Evolutionary conservation across 768 basidiomycete genomes (phyloP).

Genomic region (Leucogyrophana mollusca): DNA sequence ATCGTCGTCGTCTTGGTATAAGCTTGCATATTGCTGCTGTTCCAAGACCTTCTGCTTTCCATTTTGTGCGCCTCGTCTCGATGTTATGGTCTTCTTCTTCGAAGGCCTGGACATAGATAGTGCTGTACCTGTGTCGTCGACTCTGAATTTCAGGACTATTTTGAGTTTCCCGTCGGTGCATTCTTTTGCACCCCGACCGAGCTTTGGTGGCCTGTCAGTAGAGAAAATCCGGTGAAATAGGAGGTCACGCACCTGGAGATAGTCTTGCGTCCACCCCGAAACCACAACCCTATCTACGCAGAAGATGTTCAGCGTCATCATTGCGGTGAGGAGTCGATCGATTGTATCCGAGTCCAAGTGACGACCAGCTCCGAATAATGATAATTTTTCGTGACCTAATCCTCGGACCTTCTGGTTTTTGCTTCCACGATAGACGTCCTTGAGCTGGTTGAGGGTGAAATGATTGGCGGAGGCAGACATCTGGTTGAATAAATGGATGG

Average conservation of each 20-base stretch:
- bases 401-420: constrained; percentile 44
- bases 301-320: constrained; percentile 52
- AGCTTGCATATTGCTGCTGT: not conserved
- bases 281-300: constrained; percentile 45
- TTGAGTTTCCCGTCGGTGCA: constrained; percentile 17
- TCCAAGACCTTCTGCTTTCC: constrained; percentile 20
- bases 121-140: constrained; percentile 13
- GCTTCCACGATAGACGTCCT: constrained; percentile 65
- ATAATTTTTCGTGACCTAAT: constrained; percentile 46
- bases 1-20: constrained; percentile 21
- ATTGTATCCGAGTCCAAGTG: constrained; percentile 48
- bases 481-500: constrained; percentile 56
- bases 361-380: constrained; percentile 55
- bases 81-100: constrained; percentile 5
- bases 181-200: constrained; percentile 17
- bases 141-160: constrained; percentile 26
- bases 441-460: constrained; percentile 60
- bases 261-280: constrained; percentile 50
- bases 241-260: constrained; percentile 43
- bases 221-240: not conserved
- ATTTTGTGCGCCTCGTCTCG: not conserved
- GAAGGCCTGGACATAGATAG: not conserved
- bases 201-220: constrained; percentile 10
- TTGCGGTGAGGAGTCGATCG: constrained; percentile 64
- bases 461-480: constrained; percentile 44